Evolutionary conservation across 306 rosid genomes (phyloP).

Genomic region (Elaeagnus macrophylla): DNA sequence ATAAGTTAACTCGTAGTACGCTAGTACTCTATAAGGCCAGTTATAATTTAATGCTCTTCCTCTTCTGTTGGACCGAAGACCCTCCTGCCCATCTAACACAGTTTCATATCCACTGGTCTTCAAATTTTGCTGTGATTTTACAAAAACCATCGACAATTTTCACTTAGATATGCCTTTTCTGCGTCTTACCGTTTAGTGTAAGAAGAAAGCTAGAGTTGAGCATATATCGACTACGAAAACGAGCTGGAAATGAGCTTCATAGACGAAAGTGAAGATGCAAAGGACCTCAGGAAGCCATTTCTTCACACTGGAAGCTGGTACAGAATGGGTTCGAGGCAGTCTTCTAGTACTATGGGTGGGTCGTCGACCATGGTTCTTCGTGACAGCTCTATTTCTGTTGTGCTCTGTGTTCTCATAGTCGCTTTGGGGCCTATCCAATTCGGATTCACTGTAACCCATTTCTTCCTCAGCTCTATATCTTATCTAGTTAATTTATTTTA

Average conservation of each 20-base stretch:
- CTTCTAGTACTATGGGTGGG: constrained; percentile 33
- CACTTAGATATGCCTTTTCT: no score
- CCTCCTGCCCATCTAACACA: no score
- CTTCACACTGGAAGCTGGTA: constrained; percentile 89
- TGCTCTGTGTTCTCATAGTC: constrained; percentile 71
- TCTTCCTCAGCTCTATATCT: neutral
- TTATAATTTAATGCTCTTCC: no score
- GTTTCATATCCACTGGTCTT: no score
- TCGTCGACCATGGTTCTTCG: constrained; percentile 55
- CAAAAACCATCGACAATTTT: no score
- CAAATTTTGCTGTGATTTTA: no score
- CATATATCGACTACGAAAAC: neutral
- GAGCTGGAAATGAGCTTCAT: constrained; percentile 42
- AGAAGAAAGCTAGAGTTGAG: no score
- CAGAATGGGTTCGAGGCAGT: constrained; percentile 65
- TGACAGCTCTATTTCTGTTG: constrained; percentile 65
- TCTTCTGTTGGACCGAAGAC: no score
- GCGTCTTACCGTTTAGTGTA: no score
- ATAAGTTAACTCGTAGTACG: no score
- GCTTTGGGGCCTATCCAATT: constrained; percentile 84
- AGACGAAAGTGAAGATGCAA: constrained; percentile 45
- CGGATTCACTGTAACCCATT: constrained; percentile 52
- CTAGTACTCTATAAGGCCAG: no score
- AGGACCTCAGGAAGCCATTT: constrained; percentile 70
- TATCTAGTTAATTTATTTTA: neutral